A percentile compares a stretch with the other conserved stretches of the same genome.
phyloP scores from a whole-genome alignment of 768 basidiomycete species.

The Rhodotorula sphaerocarpa region DNA sequence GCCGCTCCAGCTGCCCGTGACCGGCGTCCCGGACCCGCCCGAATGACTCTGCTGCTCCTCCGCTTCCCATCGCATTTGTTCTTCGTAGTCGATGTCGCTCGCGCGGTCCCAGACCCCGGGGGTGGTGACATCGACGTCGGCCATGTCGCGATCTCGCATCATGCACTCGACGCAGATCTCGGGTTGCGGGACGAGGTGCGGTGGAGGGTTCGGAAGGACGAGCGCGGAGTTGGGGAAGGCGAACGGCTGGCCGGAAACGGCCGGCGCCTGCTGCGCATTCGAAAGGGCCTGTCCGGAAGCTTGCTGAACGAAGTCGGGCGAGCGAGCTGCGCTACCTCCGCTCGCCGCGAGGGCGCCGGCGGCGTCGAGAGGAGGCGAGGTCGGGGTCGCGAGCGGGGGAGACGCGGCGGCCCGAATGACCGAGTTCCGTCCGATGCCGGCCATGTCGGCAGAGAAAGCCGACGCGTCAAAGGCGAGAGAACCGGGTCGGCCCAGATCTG shows the following conservation, averaged over 20 bases:
- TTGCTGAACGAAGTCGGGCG: background rate
- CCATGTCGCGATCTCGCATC: constrained; percentile 98
- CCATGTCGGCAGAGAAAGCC: constrained; percentile 5
- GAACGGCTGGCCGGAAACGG: background rate
- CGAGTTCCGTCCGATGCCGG: constrained; percentile 25
- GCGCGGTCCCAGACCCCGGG: constrained; percentile 85
- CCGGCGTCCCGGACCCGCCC: constrained; percentile 30
- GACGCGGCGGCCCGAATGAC: constrained; percentile 20
- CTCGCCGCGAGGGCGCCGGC: constrained; percentile 11
- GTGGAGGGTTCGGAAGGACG: background rate
- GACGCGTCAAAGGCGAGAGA: constrained; percentile 1
- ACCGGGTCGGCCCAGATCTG: background rate
- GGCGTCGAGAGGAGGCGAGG: constrained; percentile 7
- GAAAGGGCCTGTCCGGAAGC: background rate
- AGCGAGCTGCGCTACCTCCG: background rate
- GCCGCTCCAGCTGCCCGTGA: constrained; percentile 12
- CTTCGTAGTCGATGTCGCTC: constrained; percentile 72
- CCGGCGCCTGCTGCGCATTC: background rate
- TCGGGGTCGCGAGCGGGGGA: background rate
- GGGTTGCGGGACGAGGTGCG: constrained; percentile 37
- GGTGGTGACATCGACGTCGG: constrained; percentile 78
- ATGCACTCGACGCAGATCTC: constrained; percentile 95
- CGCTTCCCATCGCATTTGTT: constrained; percentile 62
- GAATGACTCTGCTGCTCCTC: constrained; percentile 48
- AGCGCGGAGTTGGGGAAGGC: background rate